Percentiles rank a stretch among this genome's conserved stretches.
Conservation (phyloP, 805 yeast species). For the Suhomyces sp. region DNA sequence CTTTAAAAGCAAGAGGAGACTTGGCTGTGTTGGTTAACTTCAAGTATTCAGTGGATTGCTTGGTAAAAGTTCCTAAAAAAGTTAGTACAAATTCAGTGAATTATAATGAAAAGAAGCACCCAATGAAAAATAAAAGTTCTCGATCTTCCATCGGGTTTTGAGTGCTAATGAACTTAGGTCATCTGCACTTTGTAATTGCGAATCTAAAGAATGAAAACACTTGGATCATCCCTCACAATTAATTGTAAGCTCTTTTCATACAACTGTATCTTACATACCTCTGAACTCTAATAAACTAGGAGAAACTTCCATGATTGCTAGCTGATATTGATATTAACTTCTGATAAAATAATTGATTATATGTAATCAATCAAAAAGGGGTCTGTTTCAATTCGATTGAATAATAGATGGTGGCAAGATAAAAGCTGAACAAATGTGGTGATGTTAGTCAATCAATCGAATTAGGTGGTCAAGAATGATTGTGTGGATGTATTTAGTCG, state of each 20-base stretch:
- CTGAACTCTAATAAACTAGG: conserved; percentile 74
- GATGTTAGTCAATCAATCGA: background rate
- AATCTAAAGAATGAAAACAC: no score
- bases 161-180: no score
- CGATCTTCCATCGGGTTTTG: no score
- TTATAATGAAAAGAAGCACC: no score
- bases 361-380: background rate
- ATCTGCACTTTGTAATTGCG: no score
- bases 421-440: background rate
- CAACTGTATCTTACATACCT: conserved; percentile 49
- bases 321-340: background rate
- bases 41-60: conserved; percentile 63
- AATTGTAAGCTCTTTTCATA: no score
- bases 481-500: background rate
- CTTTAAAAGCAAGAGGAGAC: conserved; percentile 80
- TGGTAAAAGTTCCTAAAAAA: conserved; percentile 66
- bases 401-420: background rate
- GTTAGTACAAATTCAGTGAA: conserved; percentile 7
- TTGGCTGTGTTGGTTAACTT: conserved; percentile 53
- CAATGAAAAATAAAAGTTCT: no score
- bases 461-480: background rate
- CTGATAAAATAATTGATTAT: background rate
- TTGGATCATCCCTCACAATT: no score
- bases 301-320: conserved; percentile 57
- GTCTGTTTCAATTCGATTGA: background rate